Evolutionary conservation across 495 filamentous ascomycete genomes (phyloP), one percentile per base, ranked within the genome.

Genomic region (Aspergillus funiculosus): DNA sequence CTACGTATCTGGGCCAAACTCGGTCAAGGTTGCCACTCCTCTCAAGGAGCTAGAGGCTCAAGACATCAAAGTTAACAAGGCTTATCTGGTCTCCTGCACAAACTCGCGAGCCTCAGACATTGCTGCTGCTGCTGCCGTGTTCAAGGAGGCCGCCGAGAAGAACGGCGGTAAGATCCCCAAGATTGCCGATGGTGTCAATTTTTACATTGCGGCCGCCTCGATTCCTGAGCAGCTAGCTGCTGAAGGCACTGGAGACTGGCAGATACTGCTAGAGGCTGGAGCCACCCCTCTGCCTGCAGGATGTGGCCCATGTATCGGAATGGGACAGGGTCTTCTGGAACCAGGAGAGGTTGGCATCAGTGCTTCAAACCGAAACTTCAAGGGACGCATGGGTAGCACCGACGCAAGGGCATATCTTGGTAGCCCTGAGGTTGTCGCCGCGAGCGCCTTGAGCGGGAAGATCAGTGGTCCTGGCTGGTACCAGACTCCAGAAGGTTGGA

Each of bases 121-220:
- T 19, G 82, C 80, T 1, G 79, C 84, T 1, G 92, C 92, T 2
- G 91, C 90, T 1, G 76, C 76, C 26, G 90, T 96, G 2, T 97
- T 98, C 75, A 79, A 75, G 50, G 85, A 92, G 8, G 87, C 85
- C 6, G 79, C 80, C 0, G 63, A 71, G 45, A 69, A 71, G 5
- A 70, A 75, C 44, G 67, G 64, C 19, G 80, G 74, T 8, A 64
- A 68, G n/a, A 62, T 74, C 15, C 75, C 85, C n/a, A 89, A 85
- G 66, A 80, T 98, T 39, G 82, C 88, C 0, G 64, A 78, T 0
- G 79, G 84, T 37, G 89, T 96, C 6, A 74, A 90, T 29, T 84
- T 98, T 60, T 95, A 96, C 65, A 87, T 97, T 45, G 86, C 91
- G 0, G 89, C 92, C 1, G 92, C 92, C 0, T 95, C 89, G 0